These are phyloP conservation scores for thale cress (Arabidopsis thaliana) DNA, from an alignment of 345 rosid species.

Conservation along the genomic window TAIR10.1 NC_003076.8:26118001-26118500, in stretches of 20 bases:
- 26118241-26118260: neutral
- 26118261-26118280: neutral
- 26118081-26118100: neutral
- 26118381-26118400: constrained; percentile 60
- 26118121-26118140: constrained; percentile 71
- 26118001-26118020: neutral
- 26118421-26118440: neutral
- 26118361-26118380: constrained; percentile 85
- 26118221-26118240: constrained; percentile 68
- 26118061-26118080: neutral
- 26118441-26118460: too few relatives aligned
- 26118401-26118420: constrained; percentile 1
- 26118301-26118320: constrained; percentile 49
- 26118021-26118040: too few relatives aligned
- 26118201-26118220: constrained; percentile 86
- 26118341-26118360: constrained; percentile 57
- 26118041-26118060: neutral
- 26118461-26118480: too few relatives aligned
- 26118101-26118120: constrained; percentile 3
- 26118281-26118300: neutral
- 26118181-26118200: constrained; percentile 70
- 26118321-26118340: constrained; percentile 54
- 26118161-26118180: constrained; percentile 74
- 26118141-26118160: constrained; percentile 82
- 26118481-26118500: neutral